phyloP scores from a whole-genome alignment of 805 yeast genomes.

The Candida dajiaensis region DNA sequence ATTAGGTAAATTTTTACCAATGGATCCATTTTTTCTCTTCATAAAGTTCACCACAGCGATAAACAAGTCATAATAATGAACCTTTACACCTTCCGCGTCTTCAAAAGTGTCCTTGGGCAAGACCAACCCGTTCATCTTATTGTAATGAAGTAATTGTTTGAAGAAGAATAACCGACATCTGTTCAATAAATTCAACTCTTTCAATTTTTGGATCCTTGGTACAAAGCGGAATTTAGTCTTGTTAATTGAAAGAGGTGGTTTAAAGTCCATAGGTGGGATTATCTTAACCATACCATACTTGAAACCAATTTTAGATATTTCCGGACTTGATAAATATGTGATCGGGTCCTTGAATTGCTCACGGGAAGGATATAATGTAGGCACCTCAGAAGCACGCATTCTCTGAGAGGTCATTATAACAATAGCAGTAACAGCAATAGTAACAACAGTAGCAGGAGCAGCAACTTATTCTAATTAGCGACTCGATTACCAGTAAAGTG shows the following conservation, averaged over 20 bases:
- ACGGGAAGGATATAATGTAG: constrained; percentile 49
- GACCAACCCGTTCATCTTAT: constrained; percentile 34
- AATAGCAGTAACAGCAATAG: background rate
- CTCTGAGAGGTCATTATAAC: background rate
- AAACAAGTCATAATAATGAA: constrained; percentile 35
- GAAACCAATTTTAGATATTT: constrained; percentile 39
- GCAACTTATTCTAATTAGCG: no score
- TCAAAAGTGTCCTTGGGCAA: constrained; percentile 11
- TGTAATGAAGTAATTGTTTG: constrained; percentile 54
- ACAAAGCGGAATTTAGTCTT: constrained; percentile 51
- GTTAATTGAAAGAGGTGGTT: constrained; percentile 50
- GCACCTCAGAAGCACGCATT: constrained; percentile 28
- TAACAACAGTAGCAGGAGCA: background rate
- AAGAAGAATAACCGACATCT: constrained; percentile 58
- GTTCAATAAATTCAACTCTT: constrained; percentile 57
- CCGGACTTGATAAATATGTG: constrained; percentile 49
- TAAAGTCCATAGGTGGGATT: constrained; percentile 49
- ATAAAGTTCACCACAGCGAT: constrained; percentile 26
- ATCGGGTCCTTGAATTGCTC: constrained; percentile 62
- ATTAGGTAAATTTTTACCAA: constrained; percentile 3
- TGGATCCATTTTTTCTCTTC: constrained; percentile 7
- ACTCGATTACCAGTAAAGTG: no score
- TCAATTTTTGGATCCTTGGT: constrained; percentile 61
- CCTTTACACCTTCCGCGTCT: constrained; percentile 5
- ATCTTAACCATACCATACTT: constrained; percentile 73